Conservation (phyloP, 2,329 filamentous ascomycete genomes). For the Elsinoe ampelina region DNA sequence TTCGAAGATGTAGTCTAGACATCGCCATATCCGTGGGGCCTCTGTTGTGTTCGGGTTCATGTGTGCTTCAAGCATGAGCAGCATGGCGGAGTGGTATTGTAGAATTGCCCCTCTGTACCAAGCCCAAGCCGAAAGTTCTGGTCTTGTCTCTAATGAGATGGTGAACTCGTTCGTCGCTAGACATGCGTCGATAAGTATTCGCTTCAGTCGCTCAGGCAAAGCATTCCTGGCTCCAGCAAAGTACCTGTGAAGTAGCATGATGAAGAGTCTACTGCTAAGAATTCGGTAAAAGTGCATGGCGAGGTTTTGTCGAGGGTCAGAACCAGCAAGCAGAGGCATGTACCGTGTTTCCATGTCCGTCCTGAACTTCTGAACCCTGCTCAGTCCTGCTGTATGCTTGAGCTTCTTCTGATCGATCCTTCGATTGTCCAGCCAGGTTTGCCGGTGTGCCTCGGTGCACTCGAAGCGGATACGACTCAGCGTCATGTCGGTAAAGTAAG, state of each 20-base stretch:
- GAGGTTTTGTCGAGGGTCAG: constrained; percentile 53
- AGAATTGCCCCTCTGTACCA: constrained; percentile 66
- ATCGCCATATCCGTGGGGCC: constrained; percentile 59
- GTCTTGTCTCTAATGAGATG: constrained; percentile 45
- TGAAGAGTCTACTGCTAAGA: constrained; percentile 52
- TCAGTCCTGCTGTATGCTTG: constrained; percentile 54
- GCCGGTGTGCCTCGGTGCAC: constrained; percentile 62
- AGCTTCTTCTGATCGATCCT: constrained; percentile 54
- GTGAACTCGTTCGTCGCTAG: constrained; percentile 46
- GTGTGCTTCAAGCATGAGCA: constrained; percentile 60
- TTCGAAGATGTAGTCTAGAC: constrained; percentile 63
- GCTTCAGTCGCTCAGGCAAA: constrained; percentile 55
- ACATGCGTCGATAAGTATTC: constrained; percentile 55
- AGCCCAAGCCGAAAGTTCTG: constrained; percentile 48
- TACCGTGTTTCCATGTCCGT: constrained; percentile 57
- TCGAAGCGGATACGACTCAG: constrained; percentile 61
- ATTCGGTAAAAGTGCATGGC: constrained; percentile 57
- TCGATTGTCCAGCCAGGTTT: constrained; percentile 60
- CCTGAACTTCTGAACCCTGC: constrained; percentile 60
- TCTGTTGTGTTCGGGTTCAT: constrained; percentile 48
- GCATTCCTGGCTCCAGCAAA: constrained; percentile 39
- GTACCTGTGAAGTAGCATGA: constrained; percentile 61
- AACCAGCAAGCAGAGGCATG: constrained; percentile 51
- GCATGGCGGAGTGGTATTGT: constrained; percentile 61
- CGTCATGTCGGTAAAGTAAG: constrained; percentile 59